A percentile compares a stretch with the other conserved stretches of the same genome.
phyloP scores from a whole-genome alignment of 2,329 filamentous ascomycete genomes.

The Penicillium oxalicum region DNA sequence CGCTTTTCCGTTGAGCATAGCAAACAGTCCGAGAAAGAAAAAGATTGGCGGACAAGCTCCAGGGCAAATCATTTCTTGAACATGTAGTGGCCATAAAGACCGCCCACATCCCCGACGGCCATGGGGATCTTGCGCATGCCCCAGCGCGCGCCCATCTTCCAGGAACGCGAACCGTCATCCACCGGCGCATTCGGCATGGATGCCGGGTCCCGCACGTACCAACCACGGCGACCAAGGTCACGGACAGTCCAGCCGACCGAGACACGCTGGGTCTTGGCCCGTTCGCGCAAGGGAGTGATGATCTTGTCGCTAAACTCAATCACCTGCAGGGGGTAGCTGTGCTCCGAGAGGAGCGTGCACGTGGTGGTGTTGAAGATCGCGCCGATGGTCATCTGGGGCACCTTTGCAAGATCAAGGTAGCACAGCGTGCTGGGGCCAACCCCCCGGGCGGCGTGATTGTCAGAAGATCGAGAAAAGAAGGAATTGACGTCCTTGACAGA shows the following conservation, averaged over 20 bases:
- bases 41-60: too few species aligned
- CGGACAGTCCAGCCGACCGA: constrained; percentile 65
- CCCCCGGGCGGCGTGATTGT: constrained; percentile 17
- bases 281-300: constrained; percentile 59
- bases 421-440: constrained; percentile 47
- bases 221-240: constrained; percentile 63
- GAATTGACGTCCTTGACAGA: constrained; percentile 59
- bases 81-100: constrained; percentile 56
- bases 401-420: constrained; percentile 72
- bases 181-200: constrained; percentile 26
- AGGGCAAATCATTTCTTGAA: constrained; percentile 43
- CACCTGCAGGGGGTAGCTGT: constrained; percentile 65
- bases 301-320: constrained; percentile 68
- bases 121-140: constrained; percentile 67
- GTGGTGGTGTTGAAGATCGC: constrained; percentile 53
- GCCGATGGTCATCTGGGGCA: constrained; percentile 51
- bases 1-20: too few species aligned
- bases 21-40: too few species aligned
- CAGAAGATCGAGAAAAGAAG: constrained; percentile 46
- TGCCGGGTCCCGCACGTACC: constrained; percentile 50
- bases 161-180: constrained; percentile 57
- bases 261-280: constrained; percentile 48
- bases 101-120: constrained; percentile 51
- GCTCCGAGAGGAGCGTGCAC: constrained; percentile 52
- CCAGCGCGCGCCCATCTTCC: constrained; percentile 83